Evolutionary conservation across 768 basidiomycete genomes (phyloP).

Genomic region (Lactarius sp.): DNA sequence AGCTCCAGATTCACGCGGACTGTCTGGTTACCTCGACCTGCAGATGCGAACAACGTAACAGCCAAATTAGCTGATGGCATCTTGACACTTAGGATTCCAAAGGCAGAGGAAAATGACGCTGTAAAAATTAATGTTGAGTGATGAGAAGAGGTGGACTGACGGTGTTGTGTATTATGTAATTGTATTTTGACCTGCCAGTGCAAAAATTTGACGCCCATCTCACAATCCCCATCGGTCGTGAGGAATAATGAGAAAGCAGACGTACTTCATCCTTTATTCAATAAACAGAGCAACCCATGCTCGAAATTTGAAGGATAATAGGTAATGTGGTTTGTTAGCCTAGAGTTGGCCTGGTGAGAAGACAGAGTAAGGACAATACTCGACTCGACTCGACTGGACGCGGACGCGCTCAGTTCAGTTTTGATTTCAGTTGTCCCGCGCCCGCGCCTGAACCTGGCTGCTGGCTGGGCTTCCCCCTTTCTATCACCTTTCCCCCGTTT

Average conservation of each 20-base stretch:
- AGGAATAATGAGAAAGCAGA: not conserved
- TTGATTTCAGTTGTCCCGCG: constrained; percentile 1
- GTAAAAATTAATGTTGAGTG: constrained; percentile 44
- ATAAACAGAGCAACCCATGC: not conserved
- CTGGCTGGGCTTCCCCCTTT: constrained; percentile 6
- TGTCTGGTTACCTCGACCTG: constrained; percentile 62
- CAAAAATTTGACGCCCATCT: constrained; percentile 20
- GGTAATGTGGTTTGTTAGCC: not conserved
- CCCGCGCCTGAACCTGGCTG: constrained; percentile 1
- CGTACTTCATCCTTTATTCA: not conserved
- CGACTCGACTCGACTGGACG: not conserved
- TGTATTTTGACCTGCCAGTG: not conserved
- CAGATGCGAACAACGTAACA: constrained; percentile 51
- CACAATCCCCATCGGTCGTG: not conserved
- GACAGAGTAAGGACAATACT: not conserved
- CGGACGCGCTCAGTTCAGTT: constrained; percentile 12
- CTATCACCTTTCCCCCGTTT: constrained; percentile 13
- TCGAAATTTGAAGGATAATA: not conserved
- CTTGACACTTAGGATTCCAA: constrained; percentile 56
- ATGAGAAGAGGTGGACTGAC: not conserved
- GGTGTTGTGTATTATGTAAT: constrained; percentile 12
- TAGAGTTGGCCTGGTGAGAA: not conserved
- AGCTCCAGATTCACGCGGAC: constrained; percentile 60
- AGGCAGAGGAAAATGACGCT: constrained; percentile 53
- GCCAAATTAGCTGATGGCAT: constrained; percentile 69